Base-by-base conservation (phyloP, 73 alveolate species). In the Paramecium caudatum region DNA sequence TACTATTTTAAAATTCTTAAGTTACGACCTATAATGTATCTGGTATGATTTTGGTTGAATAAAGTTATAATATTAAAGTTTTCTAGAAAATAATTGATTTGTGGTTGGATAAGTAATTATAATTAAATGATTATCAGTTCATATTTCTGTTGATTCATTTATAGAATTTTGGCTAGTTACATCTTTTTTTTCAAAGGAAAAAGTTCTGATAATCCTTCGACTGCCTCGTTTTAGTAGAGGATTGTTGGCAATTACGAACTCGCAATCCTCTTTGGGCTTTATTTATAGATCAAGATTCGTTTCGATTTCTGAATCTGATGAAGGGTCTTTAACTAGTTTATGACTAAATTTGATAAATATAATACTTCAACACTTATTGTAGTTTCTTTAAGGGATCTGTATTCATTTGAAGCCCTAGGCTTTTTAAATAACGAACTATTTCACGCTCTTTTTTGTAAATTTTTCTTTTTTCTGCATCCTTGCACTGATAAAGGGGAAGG, bases 371-470 rank as follows among this genome's bases (percentile, higher is more conserved):
- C 2, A 55, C 13, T 2, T 10, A 43, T 55, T 16, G 30, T 55
- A 55, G 45, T 27, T 55, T 55, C 2, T 10, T 10, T 0, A 55
- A 25, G 3, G 83, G 83, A 13, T 65, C 83, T 12, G 83, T 65
- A 32, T 65, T 65, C 83, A 65, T 65, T 16, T 65, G 37, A 65
- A 65, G 47, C 6, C 83, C 83, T 33, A 65, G 47, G 3, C 47
- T 43, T 65, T 65, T 36, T 33, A 65, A 36, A 36, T 65, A 65
- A 3, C 34, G 47, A n/a, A 65, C 49, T 7, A 65, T 65, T 1
- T 65, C 50, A 32, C 83, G 47, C 25, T 65, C 83, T 65, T 33
- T 65, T 65, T 65, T 36, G 50, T 32, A 65, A 1, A 33, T 30
- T 12, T 36, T 33, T 36, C 34, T 65, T 65, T 30, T 33, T 30